These are phyloP conservation scores for Penicillium griseofulvum DNA, from an alignment of 2,329 filamentous ascomycete species.

Conservation along the genomic window DNA sequence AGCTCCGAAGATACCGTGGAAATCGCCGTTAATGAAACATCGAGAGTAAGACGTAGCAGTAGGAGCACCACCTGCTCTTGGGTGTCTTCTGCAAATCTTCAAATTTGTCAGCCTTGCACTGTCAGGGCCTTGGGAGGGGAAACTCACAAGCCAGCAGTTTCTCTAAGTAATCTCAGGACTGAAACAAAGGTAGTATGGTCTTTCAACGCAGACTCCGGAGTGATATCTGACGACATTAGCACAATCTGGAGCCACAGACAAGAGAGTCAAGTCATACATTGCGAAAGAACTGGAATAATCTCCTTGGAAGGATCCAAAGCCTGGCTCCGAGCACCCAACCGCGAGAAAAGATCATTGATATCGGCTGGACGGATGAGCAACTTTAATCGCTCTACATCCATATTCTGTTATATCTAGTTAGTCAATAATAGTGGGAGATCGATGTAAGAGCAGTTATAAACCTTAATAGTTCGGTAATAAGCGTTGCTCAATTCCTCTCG, in stretches of 20 bases:
- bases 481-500: conserved; percentile 57
- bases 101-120: conserved; percentile 9
- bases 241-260: neutral
- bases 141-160: conserved; percentile 32
- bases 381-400: conserved; percentile 29
- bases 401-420: conserved; percentile 25
- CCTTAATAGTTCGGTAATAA: conserved; percentile 57
- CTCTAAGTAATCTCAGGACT: conserved; percentile 33
- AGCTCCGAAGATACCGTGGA: conserved; percentile 30
- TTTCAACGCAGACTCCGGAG: conserved; percentile 14
- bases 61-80: conserved; percentile 32
- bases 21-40: conserved; percentile 33
- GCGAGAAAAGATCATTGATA: conserved; percentile 55
- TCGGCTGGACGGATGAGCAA: conserved; percentile 38
- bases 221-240: conserved; percentile 16
- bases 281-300: conserved; percentile 26
- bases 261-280: conserved; percentile 19
- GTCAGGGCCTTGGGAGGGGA: neutral
- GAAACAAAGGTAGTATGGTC: conserved; percentile 30
- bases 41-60: conserved; percentile 39
- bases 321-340: conserved; percentile 55
- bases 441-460: conserved; percentile 35
- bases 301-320: conserved; percentile 40
- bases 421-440: neutral
- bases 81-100: conserved; percentile 36